These are phyloP conservation scores for Penicillium ucsense DNA, from an alignment of 495 filamentous ascomycete genomes.

Conservation along the genomic window DNA sequence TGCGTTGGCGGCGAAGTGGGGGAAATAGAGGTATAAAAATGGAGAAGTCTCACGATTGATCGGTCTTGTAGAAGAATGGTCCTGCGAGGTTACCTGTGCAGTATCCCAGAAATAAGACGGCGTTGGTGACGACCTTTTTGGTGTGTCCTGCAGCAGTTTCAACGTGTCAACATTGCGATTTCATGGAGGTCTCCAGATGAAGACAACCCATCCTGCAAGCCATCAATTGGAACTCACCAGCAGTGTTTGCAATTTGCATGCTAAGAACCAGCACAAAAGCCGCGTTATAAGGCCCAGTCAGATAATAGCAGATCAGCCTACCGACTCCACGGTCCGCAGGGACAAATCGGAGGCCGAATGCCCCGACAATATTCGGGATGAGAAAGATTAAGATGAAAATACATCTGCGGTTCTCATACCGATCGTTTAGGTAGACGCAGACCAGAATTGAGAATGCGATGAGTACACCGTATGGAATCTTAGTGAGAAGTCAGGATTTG, in stretches of 20 bases:
- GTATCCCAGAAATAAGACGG: constrained; percentile 44
- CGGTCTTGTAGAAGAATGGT: constrained; percentile 52
- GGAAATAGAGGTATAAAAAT: no score
- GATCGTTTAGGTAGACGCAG: constrained; percentile 50
- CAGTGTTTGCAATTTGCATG: constrained; percentile 48
- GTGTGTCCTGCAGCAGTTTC: constrained; percentile 37
- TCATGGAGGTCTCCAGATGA: no score
- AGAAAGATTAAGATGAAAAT: constrained; percentile 45
- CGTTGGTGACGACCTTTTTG: constrained; percentile 54
- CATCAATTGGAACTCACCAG: constrained; percentile 16
- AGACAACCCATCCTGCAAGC: no score
- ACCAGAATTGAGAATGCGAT: constrained; percentile 47
- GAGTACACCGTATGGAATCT: constrained; percentile 50
- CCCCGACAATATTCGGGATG: constrained; percentile 43
- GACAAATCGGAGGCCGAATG: constrained; percentile 48
- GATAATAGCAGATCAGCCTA: constrained; percentile 46
- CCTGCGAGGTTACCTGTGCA: constrained; percentile 47
- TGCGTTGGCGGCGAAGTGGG: no score
- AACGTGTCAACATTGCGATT: no score
- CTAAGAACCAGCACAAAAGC: constrained; percentile 50
- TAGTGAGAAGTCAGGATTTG: constrained; percentile 3
- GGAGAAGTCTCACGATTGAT: constrained; percentile 28
- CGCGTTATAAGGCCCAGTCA: constrained; percentile 51
- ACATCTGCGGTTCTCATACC: constrained; percentile 46
- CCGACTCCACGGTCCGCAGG: constrained; percentile 34